These are phyloP conservation scores for Zymoseptoria passerinii DNA, from an alignment of 2,329 filamentous ascomycete species.

Conservation along the genomic window DNA sequence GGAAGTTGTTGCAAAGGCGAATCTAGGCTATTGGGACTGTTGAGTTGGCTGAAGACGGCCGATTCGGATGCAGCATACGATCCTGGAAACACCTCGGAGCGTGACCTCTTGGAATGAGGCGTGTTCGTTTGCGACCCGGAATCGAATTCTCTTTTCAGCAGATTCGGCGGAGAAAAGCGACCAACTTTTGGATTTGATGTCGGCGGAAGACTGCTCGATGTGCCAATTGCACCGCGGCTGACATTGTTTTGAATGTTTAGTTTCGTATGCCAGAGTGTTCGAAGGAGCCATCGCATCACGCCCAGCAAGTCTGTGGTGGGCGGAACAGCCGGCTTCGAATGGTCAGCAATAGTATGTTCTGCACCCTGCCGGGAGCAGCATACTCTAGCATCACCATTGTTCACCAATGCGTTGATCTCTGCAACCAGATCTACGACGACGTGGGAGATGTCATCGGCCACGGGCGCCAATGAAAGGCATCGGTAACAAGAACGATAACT, in stretches of 20 bases:
- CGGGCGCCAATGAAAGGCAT: neutral
- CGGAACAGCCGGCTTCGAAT: neutral
- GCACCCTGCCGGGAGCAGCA: neutral
- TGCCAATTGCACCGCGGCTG: neutral
- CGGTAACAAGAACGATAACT: neutral
- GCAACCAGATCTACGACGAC: neutral
- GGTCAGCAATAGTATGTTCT: neutral
- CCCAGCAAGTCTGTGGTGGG: neutral
- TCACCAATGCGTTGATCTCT: neutral
- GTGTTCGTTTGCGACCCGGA: neutral
- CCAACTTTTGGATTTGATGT: neutral
- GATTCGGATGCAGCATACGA: neutral
- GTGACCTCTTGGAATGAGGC: neutral
- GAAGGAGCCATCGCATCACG: neutral
- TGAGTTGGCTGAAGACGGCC: neutral
- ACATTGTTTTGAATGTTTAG: neutral
- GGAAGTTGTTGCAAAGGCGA: neutral
- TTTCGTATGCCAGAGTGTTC: neutral
- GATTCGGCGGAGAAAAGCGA: neutral
- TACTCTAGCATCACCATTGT: neutral
- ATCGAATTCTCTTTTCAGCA: neutral
- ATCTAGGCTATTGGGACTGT: neutral
- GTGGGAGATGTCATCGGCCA: neutral
- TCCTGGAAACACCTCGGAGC: neutral
- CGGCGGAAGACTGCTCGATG: neutral